Conservation (phyloP, 1,284 basidiomycete genomes). For the Caloboletus firmus region DNA sequence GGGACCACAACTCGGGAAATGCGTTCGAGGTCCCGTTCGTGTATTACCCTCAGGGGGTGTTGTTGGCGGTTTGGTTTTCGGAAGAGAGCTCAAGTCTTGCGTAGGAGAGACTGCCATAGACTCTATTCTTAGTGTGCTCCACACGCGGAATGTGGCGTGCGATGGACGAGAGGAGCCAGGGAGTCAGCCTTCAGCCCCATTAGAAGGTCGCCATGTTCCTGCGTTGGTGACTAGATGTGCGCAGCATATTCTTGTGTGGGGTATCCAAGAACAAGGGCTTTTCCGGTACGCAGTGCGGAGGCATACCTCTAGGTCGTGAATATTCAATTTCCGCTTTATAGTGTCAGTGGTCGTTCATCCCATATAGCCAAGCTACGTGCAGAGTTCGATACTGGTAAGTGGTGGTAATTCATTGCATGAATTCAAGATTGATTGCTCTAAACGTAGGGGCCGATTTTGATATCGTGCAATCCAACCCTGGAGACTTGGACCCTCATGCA, state of each 20-base stretch:
- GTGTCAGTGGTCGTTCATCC: slow-evolving; percentile 71
- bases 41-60: slow-evolving; percentile 34
- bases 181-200: slow-evolving; percentile 31
- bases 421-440: slow-evolving; percentile 8
- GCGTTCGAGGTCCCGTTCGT: slow-evolving; percentile 53
- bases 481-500: slow-evolving; percentile 88
- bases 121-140: slow-evolving; percentile 18
- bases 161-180: slow-evolving; percentile 22
- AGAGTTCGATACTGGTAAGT: slow-evolving; percentile 82
- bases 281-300: slow-evolving; percentile 57
- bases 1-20: slow-evolving; percentile 55
- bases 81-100: slow-evolving; percentile 53
- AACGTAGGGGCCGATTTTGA: slow-evolving; percentile 78
- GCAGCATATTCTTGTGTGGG: slow-evolving; percentile 78
- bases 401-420: neutral
- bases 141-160: slow-evolving; percentile 21
- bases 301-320: neutral
- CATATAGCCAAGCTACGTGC: slow-evolving; percentile 73
- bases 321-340: slow-evolving; percentile 33
- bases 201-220: slow-evolving; percentile 63
- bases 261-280: slow-evolving; percentile 79
- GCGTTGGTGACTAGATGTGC: slow-evolving; percentile 76
- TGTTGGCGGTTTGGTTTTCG: slow-evolving; percentile 62
- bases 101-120: slow-evolving; percentile 62
- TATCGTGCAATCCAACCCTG: slow-evolving; percentile 69